phyloP scores from a whole-genome alignment of 768 basidiomycete genomes.

The Auricularia cornea region DNA sequence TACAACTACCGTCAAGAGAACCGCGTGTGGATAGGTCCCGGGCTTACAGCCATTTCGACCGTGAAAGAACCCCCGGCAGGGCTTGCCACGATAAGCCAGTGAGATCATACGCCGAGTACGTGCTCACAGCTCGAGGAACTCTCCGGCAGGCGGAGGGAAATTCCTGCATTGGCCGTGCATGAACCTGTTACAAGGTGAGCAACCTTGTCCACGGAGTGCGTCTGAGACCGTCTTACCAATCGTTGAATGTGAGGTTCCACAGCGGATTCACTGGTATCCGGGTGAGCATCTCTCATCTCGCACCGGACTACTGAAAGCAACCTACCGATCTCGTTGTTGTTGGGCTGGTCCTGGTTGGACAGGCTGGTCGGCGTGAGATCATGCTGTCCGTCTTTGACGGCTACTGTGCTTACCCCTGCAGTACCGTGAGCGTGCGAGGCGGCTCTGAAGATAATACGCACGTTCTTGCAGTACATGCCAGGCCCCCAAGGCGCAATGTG shows the following conservation, averaged over 20 bases:
- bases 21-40: too few species aligned
- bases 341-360: not conserved
- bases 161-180: not conserved
- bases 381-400: not conserved
- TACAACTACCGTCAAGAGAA: too few species aligned
- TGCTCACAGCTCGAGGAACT: not conserved
- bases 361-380: not conserved
- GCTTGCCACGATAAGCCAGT: not conserved
- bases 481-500: not conserved
- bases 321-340: not conserved
- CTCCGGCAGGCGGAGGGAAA: not conserved
- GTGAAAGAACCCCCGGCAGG: not conserved
- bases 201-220: not conserved
- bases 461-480: not conserved
- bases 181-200: not conserved
- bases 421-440: not conserved
- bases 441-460: not conserved
- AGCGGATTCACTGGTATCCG: not conserved
- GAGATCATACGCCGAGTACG: not conserved
- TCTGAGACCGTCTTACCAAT: not conserved
- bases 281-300: too few species aligned
- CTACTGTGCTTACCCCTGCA: not conserved
- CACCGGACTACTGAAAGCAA: too few species aligned
- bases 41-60: not conserved
- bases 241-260: not conserved